Evolutionary conservation across 2,329 filamentous ascomycete species (phyloP), one percentile per base, ranked within the genome.

Genomic region (Elsinoe perseae): DNA sequence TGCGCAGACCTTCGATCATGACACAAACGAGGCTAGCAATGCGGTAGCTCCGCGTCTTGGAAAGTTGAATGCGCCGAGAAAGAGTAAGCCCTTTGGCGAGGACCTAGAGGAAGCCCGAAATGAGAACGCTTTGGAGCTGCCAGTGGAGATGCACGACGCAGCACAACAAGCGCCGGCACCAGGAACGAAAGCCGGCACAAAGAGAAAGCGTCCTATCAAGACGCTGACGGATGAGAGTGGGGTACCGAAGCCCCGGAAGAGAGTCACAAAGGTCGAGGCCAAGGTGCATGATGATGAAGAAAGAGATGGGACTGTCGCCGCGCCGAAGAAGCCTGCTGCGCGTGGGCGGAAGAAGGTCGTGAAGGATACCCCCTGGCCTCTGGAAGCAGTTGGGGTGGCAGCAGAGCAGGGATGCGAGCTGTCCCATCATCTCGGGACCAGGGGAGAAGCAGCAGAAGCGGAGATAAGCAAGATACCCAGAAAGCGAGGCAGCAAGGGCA

Each of bases 201-300:
- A 54, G 36, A 8, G 52, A 21, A 54, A 54, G 52, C 52, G 52
- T 6, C 18, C 34, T 28, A 12, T 36, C 2, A 54, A 54, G n/a
- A 28, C 38, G 7, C 20, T 36, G 21, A 30, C 27, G 38, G 38
- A 42, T 16, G 34, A 32, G n/a, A 34, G 9, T 28, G 38, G 34
- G 4, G 34, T 36, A 28, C 34, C 52, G 9, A 54, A 43, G 21
- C 38, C 38, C 8, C 44, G 40, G 28, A 56, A 48, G 53, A 28
- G 40, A 16, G 27, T 25, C 3, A 25, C 53, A 28, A 56, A 56
- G 40, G 42, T 42, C 9, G 48, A 56, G 23, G 28, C 10, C 23
- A 30, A 40, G 34, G n/a, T 18, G 16, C 27, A 21, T 23, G 28
- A 25, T 9, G 28, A 4, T 18, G 16, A 20, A 5, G 40, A n/a